A percentile compares a stretch with the other conserved stretches of the same genome.
Evolutionary conservation across 179 eudicot genomes (phyloP).

Genomic region (Actinidia arguta): DNA sequence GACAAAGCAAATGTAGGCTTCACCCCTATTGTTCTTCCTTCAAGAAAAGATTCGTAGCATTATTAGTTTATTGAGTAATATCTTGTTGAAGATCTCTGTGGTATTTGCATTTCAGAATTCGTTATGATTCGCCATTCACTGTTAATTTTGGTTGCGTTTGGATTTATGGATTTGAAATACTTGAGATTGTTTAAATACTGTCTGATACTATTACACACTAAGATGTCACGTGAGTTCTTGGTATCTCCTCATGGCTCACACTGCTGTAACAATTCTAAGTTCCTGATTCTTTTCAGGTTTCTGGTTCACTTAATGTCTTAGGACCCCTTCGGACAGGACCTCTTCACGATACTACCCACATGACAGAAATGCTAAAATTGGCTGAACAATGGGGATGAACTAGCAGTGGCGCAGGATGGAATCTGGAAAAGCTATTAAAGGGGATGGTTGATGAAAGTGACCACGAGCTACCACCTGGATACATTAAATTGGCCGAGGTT

Average conservation of each 20-base stretch:
- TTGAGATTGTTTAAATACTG: conserved; percentile 5
- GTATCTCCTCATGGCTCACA: neutral
- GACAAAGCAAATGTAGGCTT: conserved; percentile 50
- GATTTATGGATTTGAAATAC: neutral
- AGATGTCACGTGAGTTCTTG: neutral
- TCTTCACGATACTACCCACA: conserved; percentile 68
- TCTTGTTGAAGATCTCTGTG: neutral
- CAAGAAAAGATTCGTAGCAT: neutral
- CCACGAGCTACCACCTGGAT: conserved; percentile 78
- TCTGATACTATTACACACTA: neutral
- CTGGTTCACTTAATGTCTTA: conserved; percentile 63
- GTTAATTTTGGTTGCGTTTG: neutral
- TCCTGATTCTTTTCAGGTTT: conserved; percentile 46
- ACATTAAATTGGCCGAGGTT: conserved; percentile 83
- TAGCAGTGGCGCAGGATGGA: conserved; percentile 50
- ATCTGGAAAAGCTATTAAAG: conserved; percentile 69
- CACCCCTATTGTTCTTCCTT: neutral
- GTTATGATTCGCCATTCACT: neutral
- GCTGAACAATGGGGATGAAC: conserved; percentile 92
- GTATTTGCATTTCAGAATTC: neutral
- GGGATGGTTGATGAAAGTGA: conserved; percentile 92
- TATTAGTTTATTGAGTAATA: neutral
- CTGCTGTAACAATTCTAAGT: conserved; percentile 1
- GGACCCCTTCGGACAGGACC: conserved; percentile 99
- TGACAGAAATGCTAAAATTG: conserved; percentile 66